Evolutionary conservation across 352 stramenopile genomes (phyloP).

Genomic region (Peronospora destructor): DNA sequence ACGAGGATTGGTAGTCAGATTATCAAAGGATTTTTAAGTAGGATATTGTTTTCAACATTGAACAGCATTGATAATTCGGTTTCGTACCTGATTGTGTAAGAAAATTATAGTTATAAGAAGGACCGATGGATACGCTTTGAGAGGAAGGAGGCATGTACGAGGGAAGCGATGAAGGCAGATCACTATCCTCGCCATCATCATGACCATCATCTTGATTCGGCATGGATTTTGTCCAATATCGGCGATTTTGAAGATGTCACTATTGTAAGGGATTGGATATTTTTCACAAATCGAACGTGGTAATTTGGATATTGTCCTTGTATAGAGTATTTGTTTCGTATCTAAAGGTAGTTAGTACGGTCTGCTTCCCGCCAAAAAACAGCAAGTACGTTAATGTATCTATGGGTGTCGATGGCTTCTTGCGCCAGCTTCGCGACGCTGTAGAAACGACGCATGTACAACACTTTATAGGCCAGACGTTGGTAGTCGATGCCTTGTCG

Average conservation of each 20-base stretch:
- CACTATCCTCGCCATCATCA: constrained; percentile 29
- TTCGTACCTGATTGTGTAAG: constrained; percentile 25
- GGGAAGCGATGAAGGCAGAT: constrained; percentile 65
- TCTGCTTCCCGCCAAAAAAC: constrained; percentile 14
- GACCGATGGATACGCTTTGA: constrained; percentile 5
- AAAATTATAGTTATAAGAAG: constrained; percentile 35
- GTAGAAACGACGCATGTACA: constrained; percentile 49
- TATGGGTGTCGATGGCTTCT: constrained; percentile 65
- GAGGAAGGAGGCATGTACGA: constrained; percentile 54
- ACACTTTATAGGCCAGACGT: constrained; percentile 41
- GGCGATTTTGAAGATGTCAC: background rate
- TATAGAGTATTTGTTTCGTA: background rate
- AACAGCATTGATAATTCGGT: background rate
- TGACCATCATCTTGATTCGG: background rate
- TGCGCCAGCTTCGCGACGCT: constrained; percentile 50
- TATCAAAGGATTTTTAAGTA: too few species aligned
- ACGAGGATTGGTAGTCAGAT: too few species aligned
- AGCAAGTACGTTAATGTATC: background rate
- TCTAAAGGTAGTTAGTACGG: too few species aligned
- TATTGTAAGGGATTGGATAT: background rate
- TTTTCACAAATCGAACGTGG: too few species aligned
- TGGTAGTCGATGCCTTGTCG: constrained; percentile 68
- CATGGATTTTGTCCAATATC: background rate
- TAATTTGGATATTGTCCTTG: background rate
- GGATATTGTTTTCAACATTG: constrained; percentile 12